Evolutionary conservation across 805 yeast genomes (phyloP), one percentile per base, ranked within the genome.

Genomic region (Saccharomyces eubayanus): DNA sequence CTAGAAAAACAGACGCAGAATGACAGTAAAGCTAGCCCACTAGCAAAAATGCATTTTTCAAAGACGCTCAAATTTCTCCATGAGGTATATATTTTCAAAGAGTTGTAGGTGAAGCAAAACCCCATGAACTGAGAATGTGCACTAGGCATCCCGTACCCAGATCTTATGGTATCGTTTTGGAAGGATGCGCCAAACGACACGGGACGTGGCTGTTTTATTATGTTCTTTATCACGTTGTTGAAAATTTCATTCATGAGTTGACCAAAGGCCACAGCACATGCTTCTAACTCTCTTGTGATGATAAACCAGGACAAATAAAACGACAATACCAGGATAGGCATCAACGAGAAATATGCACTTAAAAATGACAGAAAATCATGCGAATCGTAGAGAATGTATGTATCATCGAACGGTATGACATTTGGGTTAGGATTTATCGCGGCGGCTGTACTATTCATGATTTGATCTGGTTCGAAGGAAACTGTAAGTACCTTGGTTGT

Each of bases 61-160:
- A 28, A 0, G 2, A 21, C 24, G 4, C 63, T 54, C 49, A 79
- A 59, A 47, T 69, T 64, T 57, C 72, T 68, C 81, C 81, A 72
- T 64, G 67, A 59, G 68, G 69, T 53, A 54, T 77, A 41, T 51
- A 74, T 72, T 54, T 36, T 36, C 24, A 86, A 74, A 2, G 75
- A 60, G 56, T 77, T 72, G 64, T 83, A 87, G 6, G 78, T 73
- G n/a, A 81, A 77, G 58, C 86, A 83, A 66, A 83, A 94, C 1
- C 96, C 95, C 90, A 92, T 87, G 69, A 91, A 94, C 71, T 92
- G 99, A 0, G 96, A 83, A 70, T 92, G 99, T 1, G 99, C 97
- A 51, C 91, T 83, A 0, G 99, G 99, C 97, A 92, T 92, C 0
- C 99, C 99, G 67, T 85, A 90, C 0, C 86, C 83, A 57, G 86